Base-by-base conservation (phyloP, 257 asterid species). In the Handroanthus guayacan region DNA sequence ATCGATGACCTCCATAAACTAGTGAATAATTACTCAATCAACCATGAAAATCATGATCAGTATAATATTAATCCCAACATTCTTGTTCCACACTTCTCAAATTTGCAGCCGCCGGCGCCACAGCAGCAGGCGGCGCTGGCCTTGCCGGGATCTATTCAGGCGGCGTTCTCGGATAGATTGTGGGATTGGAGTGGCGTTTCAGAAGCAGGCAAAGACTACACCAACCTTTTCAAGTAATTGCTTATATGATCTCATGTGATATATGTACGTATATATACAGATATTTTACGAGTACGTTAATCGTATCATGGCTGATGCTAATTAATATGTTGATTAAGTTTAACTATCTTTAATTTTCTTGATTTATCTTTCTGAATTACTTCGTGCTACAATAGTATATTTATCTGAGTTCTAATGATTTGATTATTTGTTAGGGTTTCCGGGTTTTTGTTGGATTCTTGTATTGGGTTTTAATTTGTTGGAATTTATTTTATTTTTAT, bases 121-220 rank as follows among this genome's bases (percentile, higher is more conserved):
- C 75, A 62, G 66, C 76, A 64, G 57, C 77, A 75, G 20, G 62
- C 48, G 16, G 9, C 79, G 34, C 20, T 60, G 48, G 78, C 81
- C 58, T 79, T 77, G 1, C 75, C 87, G 38, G 87, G 85, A 3
- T 38, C 92, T 9, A 45, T 77, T 71, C 93, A 71, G 71, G 82
- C 79, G 5, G 78, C 81, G 34, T 87, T 83, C 62, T 44, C 90
- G 0, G 96, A 90, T 43, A 84, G 92, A 68, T 65, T 92, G 82
- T 95, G 99, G 99, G 99, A 92, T 48, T 94, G 99, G 99, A 91
- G 45, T 77, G 84, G 82, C 14, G 67, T 83, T 9, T 36, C 82
- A 41, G 88, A 86, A 38, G 80, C 79, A n/a, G 65, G 78, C 74
- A 87, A 84, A 57, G 90, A 86, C 43, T 84, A 64, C 75, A 47